A percentile compares a stretch with the other conserved stretches of the same genome.
phyloP scores from a whole-genome alignment of 2,329 filamentous ascomycete species.

The Ceratocystis harringtonii region DNA sequence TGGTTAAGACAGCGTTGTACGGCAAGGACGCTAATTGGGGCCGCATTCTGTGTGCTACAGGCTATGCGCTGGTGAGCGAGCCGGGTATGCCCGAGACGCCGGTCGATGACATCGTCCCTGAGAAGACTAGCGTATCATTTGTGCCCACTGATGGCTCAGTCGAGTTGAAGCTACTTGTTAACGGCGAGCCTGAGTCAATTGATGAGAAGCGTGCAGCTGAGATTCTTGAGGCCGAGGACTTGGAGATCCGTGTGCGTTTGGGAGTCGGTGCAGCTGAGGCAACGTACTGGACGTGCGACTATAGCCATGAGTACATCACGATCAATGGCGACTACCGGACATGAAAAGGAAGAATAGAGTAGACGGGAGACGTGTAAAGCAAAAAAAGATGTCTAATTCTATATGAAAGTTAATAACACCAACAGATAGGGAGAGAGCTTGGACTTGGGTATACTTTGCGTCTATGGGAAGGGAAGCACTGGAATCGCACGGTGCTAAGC shows the following conservation, averaged over 20 bases:
- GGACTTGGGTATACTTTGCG: too few species aligned
- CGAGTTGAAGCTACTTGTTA: constrained; percentile 61
- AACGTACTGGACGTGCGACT: constrained; percentile 74
- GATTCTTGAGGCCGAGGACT: constrained; percentile 62
- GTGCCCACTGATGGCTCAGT: constrained; percentile 60
- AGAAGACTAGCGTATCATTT: constrained; percentile 64
- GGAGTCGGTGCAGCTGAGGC: constrained; percentile 55
- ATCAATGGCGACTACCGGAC: constrained; percentile 57
- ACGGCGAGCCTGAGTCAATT: constrained; percentile 65
- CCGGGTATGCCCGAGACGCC: constrained; percentile 42
- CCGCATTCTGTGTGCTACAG: constrained; percentile 85
- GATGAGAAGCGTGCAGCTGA: constrained; percentile 62
- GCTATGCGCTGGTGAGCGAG: constrained; percentile 54
- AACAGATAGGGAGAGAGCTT: too few species aligned
- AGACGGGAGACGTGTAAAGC: not conserved
- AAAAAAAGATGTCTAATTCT: too few species aligned
- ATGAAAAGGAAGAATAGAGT: constrained; percentile 22
- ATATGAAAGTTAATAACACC: too few species aligned
- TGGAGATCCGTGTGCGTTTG: constrained; percentile 62
- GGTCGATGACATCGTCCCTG: constrained; percentile 49
- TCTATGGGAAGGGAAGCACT: too few species aligned
- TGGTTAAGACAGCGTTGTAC: constrained; percentile 95
- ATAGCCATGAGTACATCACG: constrained; percentile 64
- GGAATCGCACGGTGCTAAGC: too few species aligned
- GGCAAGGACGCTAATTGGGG: constrained; percentile 98